These are phyloP conservation scores for Backusella psychrophila DNA, from an alignment of 192 early-diverging fungal genomes.

Conservation along the genomic window DNA sequence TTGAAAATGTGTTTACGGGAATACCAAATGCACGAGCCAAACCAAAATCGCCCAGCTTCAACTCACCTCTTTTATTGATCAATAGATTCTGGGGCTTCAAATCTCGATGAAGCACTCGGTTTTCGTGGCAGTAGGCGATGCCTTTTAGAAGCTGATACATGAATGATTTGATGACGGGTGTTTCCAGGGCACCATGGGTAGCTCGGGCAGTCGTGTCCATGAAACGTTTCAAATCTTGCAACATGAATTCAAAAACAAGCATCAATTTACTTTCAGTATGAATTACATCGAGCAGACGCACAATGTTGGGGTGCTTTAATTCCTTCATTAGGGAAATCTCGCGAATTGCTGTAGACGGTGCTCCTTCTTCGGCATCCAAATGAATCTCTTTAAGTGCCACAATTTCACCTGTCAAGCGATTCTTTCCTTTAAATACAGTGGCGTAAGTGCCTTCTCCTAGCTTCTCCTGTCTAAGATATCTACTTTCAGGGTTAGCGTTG, in stretches of 20 bases:
- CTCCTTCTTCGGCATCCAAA: slow-evolving; percentile 88
- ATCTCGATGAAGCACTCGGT: slow-evolving; percentile 81
- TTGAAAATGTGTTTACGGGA: slow-evolving; percentile 92
- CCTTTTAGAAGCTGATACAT: slow-evolving; percentile 83
- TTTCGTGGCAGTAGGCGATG: slow-evolving; percentile 83
- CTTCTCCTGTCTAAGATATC: slow-evolving; percentile 83
- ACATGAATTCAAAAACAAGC: slow-evolving; percentile 87
- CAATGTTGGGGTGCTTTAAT: slow-evolving; percentile 89
- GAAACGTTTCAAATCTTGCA: slow-evolving; percentile 84
- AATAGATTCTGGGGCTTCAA: slow-evolving; percentile 86
- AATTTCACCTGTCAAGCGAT: slow-evolving; percentile 71
- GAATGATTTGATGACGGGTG: slow-evolving; percentile 69
- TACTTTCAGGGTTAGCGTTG: slow-evolving; percentile 22
- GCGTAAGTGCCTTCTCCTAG: slow-evolving; percentile 98
- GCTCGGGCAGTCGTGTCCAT: slow-evolving; percentile 73
- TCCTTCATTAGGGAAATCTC: slow-evolving; percentile 99
- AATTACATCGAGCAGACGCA: slow-evolving; percentile 79
- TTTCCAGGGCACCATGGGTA: slow-evolving; percentile 61
- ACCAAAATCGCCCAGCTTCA: slow-evolving; percentile 87
- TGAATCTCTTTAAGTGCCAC: slow-evolving; percentile 97
- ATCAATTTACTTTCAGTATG: slow-evolving; percentile 84
- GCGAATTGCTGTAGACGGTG: slow-evolving; percentile 95
- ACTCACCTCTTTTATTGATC: slow-evolving; percentile 74
- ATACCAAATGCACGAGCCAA: slow-evolving; percentile 81
- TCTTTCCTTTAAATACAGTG: slow-evolving; percentile 83